phyloP scores from a whole-genome alignment of 2,329 filamentous ascomycete species.

The Bipolaris bicolor region DNA sequence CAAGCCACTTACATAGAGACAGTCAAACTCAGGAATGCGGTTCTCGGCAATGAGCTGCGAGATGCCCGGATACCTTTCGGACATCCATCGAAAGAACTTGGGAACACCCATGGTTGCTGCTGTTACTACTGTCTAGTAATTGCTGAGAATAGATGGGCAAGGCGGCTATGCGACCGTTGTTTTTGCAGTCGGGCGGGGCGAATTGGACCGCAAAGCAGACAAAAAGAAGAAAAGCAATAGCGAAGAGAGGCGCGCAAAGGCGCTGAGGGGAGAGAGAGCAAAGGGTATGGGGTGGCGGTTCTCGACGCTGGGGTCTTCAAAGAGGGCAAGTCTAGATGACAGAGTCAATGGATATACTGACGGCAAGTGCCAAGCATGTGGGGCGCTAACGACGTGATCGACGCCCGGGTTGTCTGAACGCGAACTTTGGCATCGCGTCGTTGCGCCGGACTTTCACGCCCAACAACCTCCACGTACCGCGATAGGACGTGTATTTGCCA shows the following conservation, averaged over 20 bases:
- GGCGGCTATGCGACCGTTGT: slow-evolving; percentile 7
- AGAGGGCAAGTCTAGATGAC: slow-evolving; percentile 31
- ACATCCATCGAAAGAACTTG: slow-evolving; percentile 99
- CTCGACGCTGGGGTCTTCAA: slow-evolving; percentile 51
- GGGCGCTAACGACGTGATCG: slow-evolving; percentile 11
- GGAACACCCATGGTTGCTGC: slow-evolving; percentile 68
- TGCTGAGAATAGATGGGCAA: slow-evolving; percentile 17
- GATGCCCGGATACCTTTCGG: slow-evolving; percentile 97
- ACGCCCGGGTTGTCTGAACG: slow-evolving; percentile 17
- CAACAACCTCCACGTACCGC: slow-evolving; percentile 4
- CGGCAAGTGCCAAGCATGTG: slow-evolving; percentile 23
- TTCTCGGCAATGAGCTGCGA: slow-evolving; percentile 99
- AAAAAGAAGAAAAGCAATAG: slow-evolving; percentile 4
- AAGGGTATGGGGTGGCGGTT: slow-evolving; percentile 36
- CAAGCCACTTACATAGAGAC: slow-evolving; percentile 73
- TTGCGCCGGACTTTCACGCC: slow-evolving; percentile 12
- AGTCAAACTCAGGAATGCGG: slow-evolving; percentile 98
- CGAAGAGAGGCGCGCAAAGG: slow-evolving; percentile 15
- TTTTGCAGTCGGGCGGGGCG: neutral
- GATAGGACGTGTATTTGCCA: neutral
- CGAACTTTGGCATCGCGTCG: slow-evolving; percentile 27
- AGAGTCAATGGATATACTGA: slow-evolving; percentile 26
- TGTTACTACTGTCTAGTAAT: slow-evolving; percentile 29
- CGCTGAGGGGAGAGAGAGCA: slow-evolving; percentile 23
- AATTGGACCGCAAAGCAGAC: slow-evolving; percentile 8